A percentile compares a stretch with the other conserved stretches of the same genome.
phyloP scores from a whole-genome alignment of 2,329 filamentous ascomycete species.

The Dissoconium aciculare region DNA sequence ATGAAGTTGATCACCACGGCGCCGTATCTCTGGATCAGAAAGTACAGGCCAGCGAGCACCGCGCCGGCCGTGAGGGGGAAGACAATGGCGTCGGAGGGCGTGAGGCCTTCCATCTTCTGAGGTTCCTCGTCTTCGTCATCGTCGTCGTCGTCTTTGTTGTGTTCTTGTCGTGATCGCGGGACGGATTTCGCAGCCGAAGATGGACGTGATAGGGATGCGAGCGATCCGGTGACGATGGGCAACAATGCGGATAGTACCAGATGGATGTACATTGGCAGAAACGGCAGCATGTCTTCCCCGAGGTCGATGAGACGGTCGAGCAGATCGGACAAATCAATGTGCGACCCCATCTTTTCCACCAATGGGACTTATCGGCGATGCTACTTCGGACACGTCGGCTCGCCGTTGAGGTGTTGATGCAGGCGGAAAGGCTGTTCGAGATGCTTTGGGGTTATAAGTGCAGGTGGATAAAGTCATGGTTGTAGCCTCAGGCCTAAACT shows the following conservation, averaged over 20 bases:
- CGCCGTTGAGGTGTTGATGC: no score
- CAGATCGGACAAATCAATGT: no score
- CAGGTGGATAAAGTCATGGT: no score
- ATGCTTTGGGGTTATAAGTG: no score
- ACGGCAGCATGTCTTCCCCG: slow-evolving; percentile 19
- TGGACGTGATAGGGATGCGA: slow-evolving; percentile 72
- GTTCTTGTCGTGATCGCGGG: slow-evolving; percentile 25
- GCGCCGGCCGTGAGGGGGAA: slow-evolving; percentile 65
- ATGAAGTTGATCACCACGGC: slow-evolving; percentile 68
- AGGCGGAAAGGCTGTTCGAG: no score
- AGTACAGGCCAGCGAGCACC: slow-evolving; percentile 63
- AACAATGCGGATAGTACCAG: slow-evolving; percentile 56
- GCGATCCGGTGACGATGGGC: slow-evolving; percentile 71
- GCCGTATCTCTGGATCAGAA: slow-evolving; percentile 79
- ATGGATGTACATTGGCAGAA: slow-evolving; percentile 45
- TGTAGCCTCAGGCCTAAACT: no score
- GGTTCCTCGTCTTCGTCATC: slow-evolving; percentile 39
- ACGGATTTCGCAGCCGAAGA: slow-evolving; percentile 56
- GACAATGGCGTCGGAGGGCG: slow-evolving; percentile 65
- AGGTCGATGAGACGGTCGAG: neutral
- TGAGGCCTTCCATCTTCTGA: slow-evolving; percentile 51
- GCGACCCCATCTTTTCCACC: no score
- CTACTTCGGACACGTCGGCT: no score
- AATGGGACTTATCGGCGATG: no score
- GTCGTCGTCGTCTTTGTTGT: slow-evolving; percentile 33